Evolutionary conservation across 2,329 filamentous ascomycete species (phyloP).

Genomic region (Claviceps maximensis): DNA sequence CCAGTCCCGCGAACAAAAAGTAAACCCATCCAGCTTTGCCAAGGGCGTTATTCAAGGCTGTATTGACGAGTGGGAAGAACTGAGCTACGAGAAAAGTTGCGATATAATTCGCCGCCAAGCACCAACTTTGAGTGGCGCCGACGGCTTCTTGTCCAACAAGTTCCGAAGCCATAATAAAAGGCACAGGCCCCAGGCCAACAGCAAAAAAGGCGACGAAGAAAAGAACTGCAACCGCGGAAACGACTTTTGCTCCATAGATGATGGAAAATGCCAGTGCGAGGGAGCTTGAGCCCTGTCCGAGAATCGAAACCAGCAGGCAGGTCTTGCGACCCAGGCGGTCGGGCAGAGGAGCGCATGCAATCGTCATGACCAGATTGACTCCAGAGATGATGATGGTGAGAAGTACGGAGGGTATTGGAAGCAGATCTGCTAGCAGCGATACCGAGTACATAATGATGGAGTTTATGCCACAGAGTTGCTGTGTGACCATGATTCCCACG

Average conservation of each 20-base stretch:
- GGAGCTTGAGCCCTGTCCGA: constrained; percentile 71
- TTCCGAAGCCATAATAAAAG: constrained; percentile 87
- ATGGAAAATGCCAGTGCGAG: constrained; percentile 72
- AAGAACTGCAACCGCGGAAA: constrained; percentile 72
- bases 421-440: constrained; percentile 65
- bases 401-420: constrained; percentile 68
- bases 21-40: constrained; percentile 73
- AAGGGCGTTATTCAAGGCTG: constrained; percentile 47
- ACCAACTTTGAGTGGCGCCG: constrained; percentile 81
- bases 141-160: constrained; percentile 84
- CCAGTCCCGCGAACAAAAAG: constrained; percentile 75
- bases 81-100: constrained; percentile 88
- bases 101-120: constrained; percentile 73
- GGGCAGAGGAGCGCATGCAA: constrained; percentile 68
- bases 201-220: constrained; percentile 84
- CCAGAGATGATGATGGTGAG: constrained; percentile 79
- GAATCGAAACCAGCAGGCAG: constrained; percentile 69
- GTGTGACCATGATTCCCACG: constrained; percentile 80
- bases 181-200: constrained; percentile 81
- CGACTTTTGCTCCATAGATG: constrained; percentile 52
- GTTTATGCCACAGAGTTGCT: constrained; percentile 91
- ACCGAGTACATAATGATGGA: constrained; percentile 98
- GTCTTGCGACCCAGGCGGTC: constrained; percentile 80
- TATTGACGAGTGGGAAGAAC: constrained; percentile 83
- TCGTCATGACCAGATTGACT: constrained; percentile 74